phyloP scores from a whole-genome alignment of 2,329 filamentous ascomycete species.

The Arachnomyces sp. region DNA sequence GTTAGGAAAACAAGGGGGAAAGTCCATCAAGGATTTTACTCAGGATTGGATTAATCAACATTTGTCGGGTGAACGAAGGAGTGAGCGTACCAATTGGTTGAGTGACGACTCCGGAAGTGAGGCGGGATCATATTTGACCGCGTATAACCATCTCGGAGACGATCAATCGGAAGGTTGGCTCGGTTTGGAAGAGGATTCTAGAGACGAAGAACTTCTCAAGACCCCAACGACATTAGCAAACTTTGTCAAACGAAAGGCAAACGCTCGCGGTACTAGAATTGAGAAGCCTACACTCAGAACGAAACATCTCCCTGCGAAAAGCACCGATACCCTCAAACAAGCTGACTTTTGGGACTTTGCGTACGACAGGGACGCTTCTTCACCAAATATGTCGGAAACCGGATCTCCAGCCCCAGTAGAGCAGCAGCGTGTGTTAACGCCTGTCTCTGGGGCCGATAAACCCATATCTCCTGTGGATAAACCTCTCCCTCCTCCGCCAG shows the following conservation, averaged over 20 bases:
- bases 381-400: constrained; percentile 27
- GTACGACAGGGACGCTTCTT: constrained; percentile 32
- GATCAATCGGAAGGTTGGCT: constrained; percentile 38
- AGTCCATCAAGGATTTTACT: constrained; percentile 52
- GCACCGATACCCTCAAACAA: constrained; percentile 36
- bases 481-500: constrained; percentile 32
- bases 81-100: constrained; percentile 72
- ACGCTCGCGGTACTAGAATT: constrained; percentile 12
- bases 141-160: constrained; percentile 34
- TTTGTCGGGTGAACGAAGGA: constrained; percentile 61
- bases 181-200: constrained; percentile 31
- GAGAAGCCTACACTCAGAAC: constrained; percentile 18
- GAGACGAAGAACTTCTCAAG: constrained; percentile 31
- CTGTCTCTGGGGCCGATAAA: constrained; percentile 7
- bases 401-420: constrained; percentile 15
- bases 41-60: constrained; percentile 84
- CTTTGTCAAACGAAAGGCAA: constrained; percentile 23
- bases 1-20: constrained; percentile 21
- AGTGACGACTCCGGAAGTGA: constrained; percentile 72
- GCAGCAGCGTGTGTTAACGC: neutral
- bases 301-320: constrained; percentile 30
- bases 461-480: constrained; percentile 29
- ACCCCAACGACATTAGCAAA: constrained; percentile 31
- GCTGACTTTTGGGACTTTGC: constrained; percentile 40
- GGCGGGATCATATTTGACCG: constrained; percentile 54